phyloP scores from a whole-genome alignment of 306 rosid genomes.

The Glycine tomentella region DNA sequence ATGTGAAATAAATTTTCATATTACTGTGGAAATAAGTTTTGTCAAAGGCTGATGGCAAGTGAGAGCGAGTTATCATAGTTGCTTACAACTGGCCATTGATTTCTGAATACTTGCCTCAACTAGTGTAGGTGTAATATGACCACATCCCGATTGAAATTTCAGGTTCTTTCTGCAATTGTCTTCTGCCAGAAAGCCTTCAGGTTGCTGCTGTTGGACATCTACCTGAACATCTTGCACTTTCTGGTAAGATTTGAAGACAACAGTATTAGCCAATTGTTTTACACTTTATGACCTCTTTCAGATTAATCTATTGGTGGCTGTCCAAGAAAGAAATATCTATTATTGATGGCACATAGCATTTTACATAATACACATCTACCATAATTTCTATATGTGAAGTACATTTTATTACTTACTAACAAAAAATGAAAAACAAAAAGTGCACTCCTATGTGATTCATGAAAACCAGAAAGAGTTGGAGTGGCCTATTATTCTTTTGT shows the following conservation, averaged over 20 bases:
- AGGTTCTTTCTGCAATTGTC: constrained; percentile 97
- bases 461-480: background rate
- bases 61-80: background rate
- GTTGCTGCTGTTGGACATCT: constrained; percentile 83
- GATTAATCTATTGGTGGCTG: too few relatives aligned
- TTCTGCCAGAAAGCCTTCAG: constrained; percentile 93
- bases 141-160: constrained; percentile 57
- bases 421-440: too few relatives aligned
- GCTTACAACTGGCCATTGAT: constrained; percentile 10
- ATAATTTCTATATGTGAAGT: too few relatives aligned
- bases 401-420: too few relatives aligned
- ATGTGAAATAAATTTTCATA: too few relatives aligned
- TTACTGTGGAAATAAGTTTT: constrained; percentile 14
- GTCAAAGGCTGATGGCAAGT: constrained; percentile 6
- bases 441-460: background rate
- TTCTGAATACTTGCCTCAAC: constrained; percentile 17
- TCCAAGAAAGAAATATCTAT: background rate
- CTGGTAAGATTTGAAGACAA: constrained; percentile 66
- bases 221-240: constrained; percentile 67
- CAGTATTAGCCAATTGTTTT: background rate
- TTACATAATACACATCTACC: background rate
- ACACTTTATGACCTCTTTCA: too few relatives aligned
- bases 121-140: constrained; percentile 48
- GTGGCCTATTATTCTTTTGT: background rate
- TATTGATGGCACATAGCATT: constrained; percentile 7